phyloP scores from a whole-genome alignment of 768 basidiomycete genomes.

The Lactarius quietus region DNA sequence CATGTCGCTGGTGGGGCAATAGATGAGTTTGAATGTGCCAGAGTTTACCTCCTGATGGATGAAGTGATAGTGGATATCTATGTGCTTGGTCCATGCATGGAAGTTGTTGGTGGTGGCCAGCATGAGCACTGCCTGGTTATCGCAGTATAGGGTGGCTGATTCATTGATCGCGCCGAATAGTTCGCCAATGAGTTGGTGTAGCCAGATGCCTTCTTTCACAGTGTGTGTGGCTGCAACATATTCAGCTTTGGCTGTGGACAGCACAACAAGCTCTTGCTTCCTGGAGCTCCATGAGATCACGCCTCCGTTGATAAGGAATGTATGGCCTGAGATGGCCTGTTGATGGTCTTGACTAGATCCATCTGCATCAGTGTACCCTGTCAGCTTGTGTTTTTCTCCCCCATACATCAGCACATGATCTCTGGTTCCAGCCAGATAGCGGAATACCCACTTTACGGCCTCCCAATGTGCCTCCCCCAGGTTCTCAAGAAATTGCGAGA shows the following conservation, averaged over 20 bases:
- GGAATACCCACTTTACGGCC: background rate
- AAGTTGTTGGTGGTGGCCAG: constrained; percentile 4
- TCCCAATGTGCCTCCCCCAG: background rate
- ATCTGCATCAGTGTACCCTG: background rate
- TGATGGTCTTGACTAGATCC: background rate
- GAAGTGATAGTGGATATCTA: constrained; percentile 8
- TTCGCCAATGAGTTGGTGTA: background rate
- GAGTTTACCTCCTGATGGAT: background rate
- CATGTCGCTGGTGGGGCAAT: constrained; percentile 14
- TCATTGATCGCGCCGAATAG: background rate
- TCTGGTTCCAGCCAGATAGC: background rate
- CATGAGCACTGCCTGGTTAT: constrained; percentile 1
- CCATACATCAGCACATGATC: background rate
- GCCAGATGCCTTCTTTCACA: background rate
- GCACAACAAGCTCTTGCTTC: constrained; percentile 3
- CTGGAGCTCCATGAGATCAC: background rate
- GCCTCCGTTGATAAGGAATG: background rate
- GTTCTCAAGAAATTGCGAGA: background rate
- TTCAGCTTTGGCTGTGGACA: constrained; percentile 5
- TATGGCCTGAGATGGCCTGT: background rate
- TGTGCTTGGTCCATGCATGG: constrained; percentile 9
- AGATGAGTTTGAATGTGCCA: background rate
- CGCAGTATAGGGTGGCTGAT: background rate
- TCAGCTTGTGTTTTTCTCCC: background rate
- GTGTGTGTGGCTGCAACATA: constrained; percentile 1